Base-by-base conservation (phyloP, 169 alveolate species). In the Theileria annulata region DNA sequence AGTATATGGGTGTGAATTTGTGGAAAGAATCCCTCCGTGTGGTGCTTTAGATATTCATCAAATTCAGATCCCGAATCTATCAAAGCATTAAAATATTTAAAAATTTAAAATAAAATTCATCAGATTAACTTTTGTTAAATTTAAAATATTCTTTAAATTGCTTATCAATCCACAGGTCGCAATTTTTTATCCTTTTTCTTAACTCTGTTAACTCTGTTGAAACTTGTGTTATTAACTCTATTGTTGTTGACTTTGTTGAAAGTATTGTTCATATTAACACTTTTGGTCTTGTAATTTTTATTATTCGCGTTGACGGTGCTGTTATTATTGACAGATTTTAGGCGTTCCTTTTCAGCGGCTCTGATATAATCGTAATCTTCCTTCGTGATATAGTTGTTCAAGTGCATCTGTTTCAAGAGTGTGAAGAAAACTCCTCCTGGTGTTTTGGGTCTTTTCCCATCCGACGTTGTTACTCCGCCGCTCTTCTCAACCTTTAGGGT, bases 391-490 rank as follows among this genome's bases (percentile, higher is more conserved):
- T 88, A 82, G 69, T 91, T 91, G 72, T 93, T 90, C 19, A 85
- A 64, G 56, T 90, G 90, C 84, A 92, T 74, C 66, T 94, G 92
- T 51, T 88, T 88, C 71, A 94, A 83, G 25, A 95, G 82, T 60
- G 93, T 86, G 82, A 93, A 94, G 77, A 94, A 94, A 27, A 94
- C 93, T 0, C 97, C 97, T 0, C 97, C 97, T 2, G 93, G 88
- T 10, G 96, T 94, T 62, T 94, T 90, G 68, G 85, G 90, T 19
- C 97, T 86, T 62, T 87, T 73, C 27, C 95, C 94, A 71, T 93
- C 96, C 6, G 93, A 94, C 28, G 94, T 85, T 72, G 88, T 63
- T 79, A 94, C 91, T 8, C 97, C 97, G 0, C 97, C 97, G 64
- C 80, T 83, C 68, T 91, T 87, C 70, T 93, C 95, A 23, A 93